Evolutionary conservation across 768 basidiomycete species (phyloP).

Genomic region (Chiua virens): DNA sequence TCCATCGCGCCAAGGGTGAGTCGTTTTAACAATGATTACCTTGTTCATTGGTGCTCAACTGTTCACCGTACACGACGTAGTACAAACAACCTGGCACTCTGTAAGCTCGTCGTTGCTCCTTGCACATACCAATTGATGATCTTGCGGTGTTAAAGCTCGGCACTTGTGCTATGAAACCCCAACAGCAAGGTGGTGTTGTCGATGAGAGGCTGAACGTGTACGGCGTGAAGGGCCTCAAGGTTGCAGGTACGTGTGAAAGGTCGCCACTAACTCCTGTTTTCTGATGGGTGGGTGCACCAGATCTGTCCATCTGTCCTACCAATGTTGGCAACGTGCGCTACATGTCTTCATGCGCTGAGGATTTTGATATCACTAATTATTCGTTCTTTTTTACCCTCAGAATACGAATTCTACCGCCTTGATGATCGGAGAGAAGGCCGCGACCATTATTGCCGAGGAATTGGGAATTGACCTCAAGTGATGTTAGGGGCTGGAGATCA

Average conservation of each 20-base stretch:
- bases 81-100: slow-evolving; percentile 10
- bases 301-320: slow-evolving; percentile 38
- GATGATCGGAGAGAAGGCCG: slow-evolving; percentile 18
- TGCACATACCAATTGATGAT: neutral
- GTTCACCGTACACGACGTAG: neutral
- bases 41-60: neutral
- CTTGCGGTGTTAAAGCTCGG: slow-evolving; percentile 42
- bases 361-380: neutral
- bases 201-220: slow-evolving; percentile 63
- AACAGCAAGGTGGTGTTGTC: slow-evolving; percentile 59
- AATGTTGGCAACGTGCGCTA: slow-evolving; percentile 24
- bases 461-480: neutral
- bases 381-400: neutral
- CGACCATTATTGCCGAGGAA: slow-evolving; percentile 13
- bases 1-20: slow-evolving; percentile 19
- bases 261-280: neutral
- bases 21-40: neutral
- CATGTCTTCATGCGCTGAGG: too few relatives aligned
- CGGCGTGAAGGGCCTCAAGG: slow-evolving; percentile 56
- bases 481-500: too few relatives aligned
- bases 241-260: slow-evolving; percentile 45
- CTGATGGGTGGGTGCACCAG: slow-evolving; percentile 10
- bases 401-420: slow-evolving; percentile 18
- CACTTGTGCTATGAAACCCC: slow-evolving; percentile 69
- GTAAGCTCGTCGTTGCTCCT: neutral